Conservation (phyloP, 352 stramenopile species). For the Pythium volutum region DNA sequence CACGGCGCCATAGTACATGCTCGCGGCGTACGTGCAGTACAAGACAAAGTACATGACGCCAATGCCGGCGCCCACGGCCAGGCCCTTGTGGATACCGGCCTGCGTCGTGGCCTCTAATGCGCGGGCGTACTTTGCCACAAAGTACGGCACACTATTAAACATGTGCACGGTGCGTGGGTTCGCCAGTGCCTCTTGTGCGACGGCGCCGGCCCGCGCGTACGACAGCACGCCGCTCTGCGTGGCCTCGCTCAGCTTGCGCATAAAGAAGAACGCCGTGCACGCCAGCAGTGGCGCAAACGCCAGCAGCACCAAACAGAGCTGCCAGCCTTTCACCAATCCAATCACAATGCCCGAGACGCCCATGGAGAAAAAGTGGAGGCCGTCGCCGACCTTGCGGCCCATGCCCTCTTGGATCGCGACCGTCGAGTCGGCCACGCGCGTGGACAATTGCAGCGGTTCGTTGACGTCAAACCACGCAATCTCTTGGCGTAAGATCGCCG, state of each 20-base stretch:
- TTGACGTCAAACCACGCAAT: slow-evolving; percentile 6
- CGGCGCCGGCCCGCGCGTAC: slow-evolving; percentile 31
- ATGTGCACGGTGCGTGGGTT: slow-evolving; percentile 46
- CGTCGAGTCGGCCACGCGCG: slow-evolving; percentile 44
- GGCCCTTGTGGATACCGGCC: slow-evolving; percentile 29
- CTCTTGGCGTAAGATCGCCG: background rate
- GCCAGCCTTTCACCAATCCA: slow-evolving; percentile 36
- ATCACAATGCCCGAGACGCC: slow-evolving; percentile 35
- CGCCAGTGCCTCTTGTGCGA: slow-evolving; percentile 35
- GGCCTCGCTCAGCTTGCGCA: background rate
- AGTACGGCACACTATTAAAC: slow-evolving; percentile 28
- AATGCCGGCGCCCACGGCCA: slow-evolving; percentile 27
- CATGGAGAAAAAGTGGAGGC: slow-evolving; percentile 32
- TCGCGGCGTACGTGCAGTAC: slow-evolving; percentile 38
- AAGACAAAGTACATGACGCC: slow-evolving; percentile 33
- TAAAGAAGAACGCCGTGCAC: slow-evolving; percentile 12
- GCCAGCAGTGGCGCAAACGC: slow-evolving; percentile 35
- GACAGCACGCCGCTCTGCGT: slow-evolving; percentile 19
- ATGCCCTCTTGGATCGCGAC: slow-evolving; percentile 14
- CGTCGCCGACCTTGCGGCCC: slow-evolving; percentile 32
- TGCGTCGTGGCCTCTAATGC: slow-evolving; percentile 21
- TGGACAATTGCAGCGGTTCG: slow-evolving; percentile 30
- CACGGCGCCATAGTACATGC: slow-evolving; percentile 44
- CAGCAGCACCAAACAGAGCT: slow-evolving; percentile 45
- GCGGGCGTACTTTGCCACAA: slow-evolving; percentile 29